A percentile compares a stretch with the other conserved stretches of the same genome.
These are phyloP conservation scores for Eimeria sp. DNA, from an alignment of 169 alveolate genomes.

Conservation along the genomic window DNA sequence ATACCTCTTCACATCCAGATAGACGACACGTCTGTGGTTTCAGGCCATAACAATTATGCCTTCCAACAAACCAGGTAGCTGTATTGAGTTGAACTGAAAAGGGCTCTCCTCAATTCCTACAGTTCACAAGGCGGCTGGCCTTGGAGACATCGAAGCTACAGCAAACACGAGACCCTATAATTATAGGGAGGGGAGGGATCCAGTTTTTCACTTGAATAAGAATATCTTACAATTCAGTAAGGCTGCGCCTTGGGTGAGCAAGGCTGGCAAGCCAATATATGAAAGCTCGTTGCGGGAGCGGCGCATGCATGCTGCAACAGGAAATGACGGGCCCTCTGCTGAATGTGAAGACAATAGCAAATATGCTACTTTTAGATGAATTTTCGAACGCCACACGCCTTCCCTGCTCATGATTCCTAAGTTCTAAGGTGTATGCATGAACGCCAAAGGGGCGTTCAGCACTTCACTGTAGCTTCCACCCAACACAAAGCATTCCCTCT, in stretches of 20 bases:
- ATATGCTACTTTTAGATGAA: not conserved
- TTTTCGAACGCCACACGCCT: not conserved
- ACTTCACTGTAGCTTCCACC: not conserved
- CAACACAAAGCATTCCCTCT: not conserved
- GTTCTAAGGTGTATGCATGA: not conserved
- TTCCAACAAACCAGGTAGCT: not conserved
- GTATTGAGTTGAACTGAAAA: not conserved
- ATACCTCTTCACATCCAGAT: not conserved
- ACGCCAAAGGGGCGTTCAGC: not conserved
- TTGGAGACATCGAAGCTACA: not conserved
- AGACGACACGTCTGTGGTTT: not conserved
- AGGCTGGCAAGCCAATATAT: not conserved
- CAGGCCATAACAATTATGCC: not conserved
- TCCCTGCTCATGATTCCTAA: not conserved
- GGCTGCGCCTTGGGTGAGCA: not conserved
- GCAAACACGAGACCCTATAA: not conserved
- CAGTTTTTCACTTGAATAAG: not conserved
- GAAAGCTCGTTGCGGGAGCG: not conserved
- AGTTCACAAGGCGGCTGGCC: not conserved
- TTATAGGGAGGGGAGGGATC: too few species aligned
- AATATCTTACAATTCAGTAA: not conserved
- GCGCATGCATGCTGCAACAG: constrained; percentile 19
- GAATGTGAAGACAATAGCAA: not conserved
- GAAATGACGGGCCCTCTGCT: not conserved
- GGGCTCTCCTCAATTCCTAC: not conserved